Base-by-base conservation (phyloP, 768 basidiomycete species). In the Hirschioporus abietinus region DNA sequence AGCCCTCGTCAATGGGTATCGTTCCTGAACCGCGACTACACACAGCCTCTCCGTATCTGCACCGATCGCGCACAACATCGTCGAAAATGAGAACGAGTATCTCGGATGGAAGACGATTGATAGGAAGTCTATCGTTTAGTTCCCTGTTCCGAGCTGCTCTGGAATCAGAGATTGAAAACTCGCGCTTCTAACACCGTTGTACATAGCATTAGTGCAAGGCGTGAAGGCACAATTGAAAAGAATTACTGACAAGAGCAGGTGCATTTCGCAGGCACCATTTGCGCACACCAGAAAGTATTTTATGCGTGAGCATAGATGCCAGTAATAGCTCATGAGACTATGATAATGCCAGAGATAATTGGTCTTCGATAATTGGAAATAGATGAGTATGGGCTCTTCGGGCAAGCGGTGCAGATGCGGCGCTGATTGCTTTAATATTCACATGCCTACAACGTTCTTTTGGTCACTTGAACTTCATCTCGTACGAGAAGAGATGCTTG, bases 371-470 rank as follows among this genome's bases (percentile, higher is more conserved):
- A 30, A 30, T 52, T 52, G 42, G 15, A 52, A 52, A 52, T 52
- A 36, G 35, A 36, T 36, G n/a, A 7, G 42, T 20, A 52, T 52
- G 42, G 42, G 42, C 42, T 15, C 20, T 52, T 52, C 42, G 42
- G 42, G 42, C 42, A 10, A 52, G 42, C 42, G 42, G 42, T 52
- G 12, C 42, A 20, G 42, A 52, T 52, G 42, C 42, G 42, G 42
- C 42, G 42, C 42, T 52, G 42, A 52, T 52, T 52, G 42, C 42
- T 52, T 52, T 52, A 52, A 52, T 52, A 52, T 52, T 52, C 42
- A 52, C 42, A 52, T 52, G 42, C 42, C 42, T 52, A 3, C 30
- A 3, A 3, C 30, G 30, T 30, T 30, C 30, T 30, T 10, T 20
- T 20, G 42, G 42, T 52, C 42, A 52, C 42, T 52, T 52, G 42